These are phyloP conservation scores for Penicillium sp. DNA, from an alignment of 2,329 filamentous ascomycete genomes.

Conservation along the genomic window DNA sequence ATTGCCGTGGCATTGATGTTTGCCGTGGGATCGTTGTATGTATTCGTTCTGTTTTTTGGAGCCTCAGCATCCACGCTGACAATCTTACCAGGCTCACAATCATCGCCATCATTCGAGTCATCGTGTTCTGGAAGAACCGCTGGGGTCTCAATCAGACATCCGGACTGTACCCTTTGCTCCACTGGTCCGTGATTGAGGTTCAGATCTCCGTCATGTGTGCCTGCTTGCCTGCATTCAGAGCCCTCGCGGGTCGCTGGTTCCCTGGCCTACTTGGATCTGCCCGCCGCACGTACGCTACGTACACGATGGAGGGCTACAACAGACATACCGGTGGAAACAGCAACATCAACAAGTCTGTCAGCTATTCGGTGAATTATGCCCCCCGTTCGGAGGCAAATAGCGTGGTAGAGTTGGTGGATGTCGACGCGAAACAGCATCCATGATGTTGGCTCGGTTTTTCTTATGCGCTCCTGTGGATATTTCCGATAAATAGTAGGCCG, in stretches of 20 bases:
- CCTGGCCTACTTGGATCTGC: constrained; percentile 21
- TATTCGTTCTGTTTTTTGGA: not conserved
- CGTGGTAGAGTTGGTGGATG: constrained; percentile 23
- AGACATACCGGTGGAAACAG: constrained; percentile 12
- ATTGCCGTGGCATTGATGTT: constrained; percentile 25
- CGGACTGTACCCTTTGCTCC: constrained; percentile 31
- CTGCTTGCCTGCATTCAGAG: constrained; percentile 32
- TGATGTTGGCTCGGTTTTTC: not conserved
- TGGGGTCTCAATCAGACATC: constrained; percentile 27
- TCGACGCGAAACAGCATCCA: constrained; percentile 13
- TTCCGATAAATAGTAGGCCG: too few relatives aligned
- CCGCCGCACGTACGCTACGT: constrained; percentile 15
- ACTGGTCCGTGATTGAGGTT: constrained; percentile 36
- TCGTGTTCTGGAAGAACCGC: constrained; percentile 33
- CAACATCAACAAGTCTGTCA: constrained; percentile 32
- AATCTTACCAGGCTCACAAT: constrained; percentile 24
- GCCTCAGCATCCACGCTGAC: not conserved
- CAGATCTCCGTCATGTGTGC: constrained; percentile 34
- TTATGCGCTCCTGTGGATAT: not conserved
- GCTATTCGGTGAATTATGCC: constrained; percentile 31
- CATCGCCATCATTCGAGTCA: constrained; percentile 32
- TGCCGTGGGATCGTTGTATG: constrained; percentile 24
- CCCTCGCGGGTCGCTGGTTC: constrained; percentile 27
- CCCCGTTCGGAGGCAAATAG: constrained; percentile 21
- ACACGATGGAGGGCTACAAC: constrained; percentile 8